These are phyloP conservation scores for Aphanomyces cochlioides DNA, from an alignment of 352 stramenopile genomes.

Conservation along the genomic window DNA sequence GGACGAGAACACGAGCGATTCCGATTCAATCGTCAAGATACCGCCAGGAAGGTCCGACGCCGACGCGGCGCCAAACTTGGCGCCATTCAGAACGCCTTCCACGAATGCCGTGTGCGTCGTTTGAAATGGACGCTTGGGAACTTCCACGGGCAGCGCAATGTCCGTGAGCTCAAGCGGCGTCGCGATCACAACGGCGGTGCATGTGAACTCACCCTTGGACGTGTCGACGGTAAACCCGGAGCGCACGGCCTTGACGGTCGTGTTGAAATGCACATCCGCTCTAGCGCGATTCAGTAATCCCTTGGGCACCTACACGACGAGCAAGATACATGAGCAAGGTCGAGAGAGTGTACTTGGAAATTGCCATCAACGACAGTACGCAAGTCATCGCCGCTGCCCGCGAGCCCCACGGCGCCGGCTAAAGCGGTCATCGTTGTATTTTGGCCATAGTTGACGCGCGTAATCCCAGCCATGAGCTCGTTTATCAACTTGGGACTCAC, in stretches of 20 bases:
- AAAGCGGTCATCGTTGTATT: slow-evolving; percentile 33
- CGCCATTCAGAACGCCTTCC: slow-evolving; percentile 16
- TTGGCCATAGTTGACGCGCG: slow-evolving; percentile 37
- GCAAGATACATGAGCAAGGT: slow-evolving; percentile 9
- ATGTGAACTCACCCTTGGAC: not conserved
- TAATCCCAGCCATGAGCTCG: slow-evolving; percentile 32
- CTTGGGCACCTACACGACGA: slow-evolving; percentile 16
- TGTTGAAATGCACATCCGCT: slow-evolving; percentile 23
- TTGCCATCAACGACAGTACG: slow-evolving; percentile 33
- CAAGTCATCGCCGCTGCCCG: slow-evolving; percentile 30
- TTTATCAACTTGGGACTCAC: slow-evolving; percentile 30
- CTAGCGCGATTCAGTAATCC: slow-evolving; percentile 4
- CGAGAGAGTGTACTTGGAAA: slow-evolving; percentile 10
- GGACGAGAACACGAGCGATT: slow-evolving; percentile 19
- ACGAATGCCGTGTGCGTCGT: slow-evolving; percentile 32
- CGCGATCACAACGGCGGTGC: slow-evolving; percentile 23
- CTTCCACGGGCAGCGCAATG: slow-evolving; percentile 11
- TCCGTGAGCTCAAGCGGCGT: slow-evolving; percentile 26
- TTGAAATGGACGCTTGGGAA: slow-evolving; percentile 19
- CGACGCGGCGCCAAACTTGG: slow-evolving; percentile 14
- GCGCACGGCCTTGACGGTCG: slow-evolving; percentile 6
- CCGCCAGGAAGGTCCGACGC: slow-evolving; percentile 1
- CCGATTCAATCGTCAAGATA: slow-evolving; percentile 23
- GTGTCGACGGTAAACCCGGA: not conserved
- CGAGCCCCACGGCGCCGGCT: slow-evolving; percentile 30